Base-by-base conservation (phyloP, 1,284 basidiomycete species). In the Papiliotrema flavescens region DNA sequence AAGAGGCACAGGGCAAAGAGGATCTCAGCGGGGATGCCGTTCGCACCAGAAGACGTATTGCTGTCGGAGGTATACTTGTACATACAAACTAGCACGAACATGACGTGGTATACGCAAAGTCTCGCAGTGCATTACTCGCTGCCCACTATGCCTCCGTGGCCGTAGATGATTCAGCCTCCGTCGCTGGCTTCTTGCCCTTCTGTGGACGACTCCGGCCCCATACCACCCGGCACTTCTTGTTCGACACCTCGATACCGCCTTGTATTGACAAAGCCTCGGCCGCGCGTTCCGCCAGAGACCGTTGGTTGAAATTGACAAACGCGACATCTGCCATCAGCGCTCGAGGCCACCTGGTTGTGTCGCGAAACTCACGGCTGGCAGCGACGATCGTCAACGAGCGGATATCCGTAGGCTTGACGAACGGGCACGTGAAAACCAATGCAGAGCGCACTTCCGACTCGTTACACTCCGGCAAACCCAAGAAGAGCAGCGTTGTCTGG, bases 231-330 rank as follows among this genome's bases (percentile, higher is more conserved):
- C 89, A 83, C 51, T 81, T 81, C 66, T 88, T 85, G 1, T 85
- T 88, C 28, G 88, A 86, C 39, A 97, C 80, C 64, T 93, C 89
- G 22, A 98, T 80, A 3, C 93, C 94, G 57, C 86, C 84, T 15
- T 74, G 71, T 3, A 69, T 66, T 2, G 89, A 83, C 83, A 94
- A 90, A 9, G 87, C 86, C 61, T 87, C 83, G 0, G 94, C 94
- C 0, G 90, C 92, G 8, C 79, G 77, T 74, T 99, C 96, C 14
- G 96, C 94, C 17, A 83, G 80, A 2, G 80, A 70, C 26, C 96
- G 82, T 53, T 88, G 84, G 56, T 81, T 85, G 78, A 98, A 98
- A 74, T 97, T 97, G 55, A 98, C 82, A 74, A 99, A 99, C 0
- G 95, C 95, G 76, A 92, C 97, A 76, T 91, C 90, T 74, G 32